Conservation (phyloP, 345 rosid genomes). For the Diplotaxis tenuifolia region DNA sequence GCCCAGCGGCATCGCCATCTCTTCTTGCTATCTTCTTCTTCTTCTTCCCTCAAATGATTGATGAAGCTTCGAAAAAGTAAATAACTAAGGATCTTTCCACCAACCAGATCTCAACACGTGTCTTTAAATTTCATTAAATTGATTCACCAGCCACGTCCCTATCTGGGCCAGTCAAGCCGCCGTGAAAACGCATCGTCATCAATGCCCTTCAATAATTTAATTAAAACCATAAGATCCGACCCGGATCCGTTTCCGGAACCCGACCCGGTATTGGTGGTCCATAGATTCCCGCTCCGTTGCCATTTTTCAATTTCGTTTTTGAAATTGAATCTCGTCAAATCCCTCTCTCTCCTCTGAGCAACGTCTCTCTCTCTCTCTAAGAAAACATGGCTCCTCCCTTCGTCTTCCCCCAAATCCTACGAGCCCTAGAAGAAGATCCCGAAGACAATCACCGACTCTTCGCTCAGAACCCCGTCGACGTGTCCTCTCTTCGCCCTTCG, state of each 20-base stretch:
- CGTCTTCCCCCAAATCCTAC: conserved; percentile 65
- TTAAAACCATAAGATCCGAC: conserved; percentile 7
- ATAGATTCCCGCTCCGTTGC: conserved; percentile 32
- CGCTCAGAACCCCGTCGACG: conserved; percentile 55
- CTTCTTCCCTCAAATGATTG: too few relatives aligned
- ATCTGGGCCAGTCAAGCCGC: conserved; percentile 15
- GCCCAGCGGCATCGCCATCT: conserved; percentile 66
- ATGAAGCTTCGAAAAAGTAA: background rate
- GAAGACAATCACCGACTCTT: conserved; percentile 51
- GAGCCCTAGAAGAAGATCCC: conserved; percentile 60
- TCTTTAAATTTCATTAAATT: background rate
- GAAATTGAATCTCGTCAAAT: conserved; percentile 27
- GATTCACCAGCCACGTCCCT: conserved; percentile 5
- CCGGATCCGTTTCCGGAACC: too few relatives aligned
- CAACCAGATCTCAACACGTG: conserved; percentile 17
- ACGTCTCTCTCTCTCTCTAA: conserved; percentile 22
- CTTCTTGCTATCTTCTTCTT: background rate
- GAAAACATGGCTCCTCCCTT: conserved; percentile 71
- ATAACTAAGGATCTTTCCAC: conserved; percentile 1
- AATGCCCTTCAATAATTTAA: background rate
- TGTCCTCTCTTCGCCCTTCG: conserved; percentile 56
- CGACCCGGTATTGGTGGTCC: conserved; percentile 7
- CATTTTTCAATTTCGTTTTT: conserved; percentile 25
- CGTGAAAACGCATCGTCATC: conserved; percentile 17
- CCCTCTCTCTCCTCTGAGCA: background rate